Base-by-base conservation (phyloP, 176 grass and related monocot species). In the Avena atlantica region DNA sequence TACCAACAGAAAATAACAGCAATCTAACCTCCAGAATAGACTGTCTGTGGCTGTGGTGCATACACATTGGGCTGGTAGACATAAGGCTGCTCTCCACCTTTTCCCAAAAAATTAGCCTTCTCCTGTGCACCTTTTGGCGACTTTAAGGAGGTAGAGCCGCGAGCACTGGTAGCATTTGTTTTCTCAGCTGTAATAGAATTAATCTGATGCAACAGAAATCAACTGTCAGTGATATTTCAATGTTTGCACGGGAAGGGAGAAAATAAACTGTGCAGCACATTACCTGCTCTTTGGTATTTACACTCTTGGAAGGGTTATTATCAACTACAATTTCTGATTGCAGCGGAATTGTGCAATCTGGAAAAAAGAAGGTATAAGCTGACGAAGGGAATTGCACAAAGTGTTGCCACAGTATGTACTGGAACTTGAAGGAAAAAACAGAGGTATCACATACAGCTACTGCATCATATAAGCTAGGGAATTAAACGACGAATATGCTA, bases 11-110 rank as follows among this genome's bases (percentile, higher is more conserved):
- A 62, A 70, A 76, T n/a, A 67, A 69, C 50, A 4, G 6, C 74
- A 93, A 72, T 12, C 91, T 93, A 82, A 95, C 93, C 91, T 89
- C 87, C 87, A 89, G 85, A 81, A 69, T 91, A 87, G 78, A 82
- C 58, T 80, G 81, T 37, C 69, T 95, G 93, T 73, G 89, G 86
- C 86, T 93, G 93, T 40, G 91, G 89, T 11, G 91, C 81, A 79
- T 87, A 89, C 57, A 90, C 62, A 87, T 93, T 92, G 55, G 85
- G 86, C 45, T 66, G 91, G 89, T 89, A 89, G 63, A 71, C 67
- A 86, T 78, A 81, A 74, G 71, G 89, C 24, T 83, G 81, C n/a
- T 93, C 90, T 55, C 88, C 84, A 91, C 78, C 89, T 87, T 88
- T 86, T 86, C 85, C 87, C 14, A 82, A 72, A 83, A 83, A 83